Conservation (phyloP, 2,329 filamentous ascomycete genomes). For the Penicillium paneum region DNA sequence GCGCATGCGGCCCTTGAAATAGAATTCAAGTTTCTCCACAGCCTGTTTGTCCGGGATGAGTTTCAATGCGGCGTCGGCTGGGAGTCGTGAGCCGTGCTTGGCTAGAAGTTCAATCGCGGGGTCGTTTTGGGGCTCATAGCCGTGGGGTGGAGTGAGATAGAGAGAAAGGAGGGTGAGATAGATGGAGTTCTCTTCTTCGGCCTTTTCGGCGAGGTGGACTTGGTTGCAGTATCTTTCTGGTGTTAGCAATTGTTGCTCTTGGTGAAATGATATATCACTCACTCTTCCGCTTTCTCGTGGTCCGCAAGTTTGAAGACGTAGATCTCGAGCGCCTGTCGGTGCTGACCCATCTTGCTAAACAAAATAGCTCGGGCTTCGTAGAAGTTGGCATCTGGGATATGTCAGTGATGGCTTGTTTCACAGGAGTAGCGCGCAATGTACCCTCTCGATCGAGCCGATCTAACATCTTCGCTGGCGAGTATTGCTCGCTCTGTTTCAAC, state of each 20-base stretch:
- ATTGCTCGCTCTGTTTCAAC: slow-evolving; percentile 71
- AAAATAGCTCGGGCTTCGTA: slow-evolving; percentile 88
- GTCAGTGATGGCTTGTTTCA: slow-evolving; percentile 3
- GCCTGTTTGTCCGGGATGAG: slow-evolving; percentile 80
- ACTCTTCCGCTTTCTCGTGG: slow-evolving; percentile 90
- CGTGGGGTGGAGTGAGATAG: slow-evolving; percentile 76
- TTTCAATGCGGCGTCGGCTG: slow-evolving; percentile 78
- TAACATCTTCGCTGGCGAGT: slow-evolving; percentile 76
- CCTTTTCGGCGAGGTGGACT: slow-evolving; percentile 63
- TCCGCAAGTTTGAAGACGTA: slow-evolving; percentile 93
- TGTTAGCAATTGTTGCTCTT: slow-evolving; percentile 11
- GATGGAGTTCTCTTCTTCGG: slow-evolving; percentile 68
- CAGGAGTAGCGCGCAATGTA: slow-evolving; percentile 41
- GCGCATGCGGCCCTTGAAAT: slow-evolving; percentile 88
- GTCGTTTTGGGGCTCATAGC: slow-evolving; percentile 67
- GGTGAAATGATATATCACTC: slow-evolving; percentile 34
- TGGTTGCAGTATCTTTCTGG: slow-evolving; percentile 76
- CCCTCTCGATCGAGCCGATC: slow-evolving; percentile 74
- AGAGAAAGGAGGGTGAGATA: slow-evolving; percentile 88
- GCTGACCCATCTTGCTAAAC: slow-evolving; percentile 89
- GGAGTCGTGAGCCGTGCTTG: slow-evolving; percentile 85
- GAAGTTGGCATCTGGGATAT: slow-evolving; percentile 67
- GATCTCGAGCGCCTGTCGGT: slow-evolving; percentile 93
- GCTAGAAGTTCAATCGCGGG: slow-evolving; percentile 86
- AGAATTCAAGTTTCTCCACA: slow-evolving; percentile 75